These are phyloP conservation scores for Coemansia javaensis DNA, from an alignment of 192 early-diverging fungal genomes.

Conservation along the genomic window DNA sequence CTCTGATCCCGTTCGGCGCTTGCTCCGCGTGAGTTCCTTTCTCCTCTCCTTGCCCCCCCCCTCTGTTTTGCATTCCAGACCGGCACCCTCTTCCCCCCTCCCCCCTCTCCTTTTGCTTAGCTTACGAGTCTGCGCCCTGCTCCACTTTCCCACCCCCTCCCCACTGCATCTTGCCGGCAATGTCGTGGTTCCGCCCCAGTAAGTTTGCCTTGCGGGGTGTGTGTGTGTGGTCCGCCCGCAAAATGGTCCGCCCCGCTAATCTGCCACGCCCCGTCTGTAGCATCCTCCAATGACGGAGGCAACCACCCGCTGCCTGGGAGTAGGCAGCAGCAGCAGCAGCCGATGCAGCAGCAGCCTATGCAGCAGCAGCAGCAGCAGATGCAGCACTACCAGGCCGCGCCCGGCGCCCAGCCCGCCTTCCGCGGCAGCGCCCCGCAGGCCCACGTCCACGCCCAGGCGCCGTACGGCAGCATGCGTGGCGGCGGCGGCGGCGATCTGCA, in stretches of 20 bases:
- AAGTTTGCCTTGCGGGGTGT: too few relatives aligned
- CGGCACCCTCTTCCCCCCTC: too few relatives aligned
- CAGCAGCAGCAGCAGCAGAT: slow-evolving; percentile 13
- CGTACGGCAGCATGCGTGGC: slow-evolving; percentile 5
- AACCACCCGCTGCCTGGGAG: slow-evolving; percentile 16
- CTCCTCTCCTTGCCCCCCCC: too few relatives aligned
- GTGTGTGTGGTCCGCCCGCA: too few relatives aligned
- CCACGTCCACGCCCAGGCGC: slow-evolving; percentile 4
- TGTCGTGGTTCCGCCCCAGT: slow-evolving; percentile 51
- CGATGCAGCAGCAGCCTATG: slow-evolving; percentile 8
- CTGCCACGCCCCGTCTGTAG: background rate
- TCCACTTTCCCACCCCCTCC: too few relatives aligned
- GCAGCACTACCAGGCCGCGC: slow-evolving; percentile 8
- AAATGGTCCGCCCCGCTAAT: background rate
- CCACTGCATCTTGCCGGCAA: too few relatives aligned
- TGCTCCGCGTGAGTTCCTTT: too few relatives aligned
- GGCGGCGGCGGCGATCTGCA: slow-evolving; percentile 5
- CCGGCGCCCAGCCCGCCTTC: slow-evolving; percentile 8
- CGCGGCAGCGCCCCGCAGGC: slow-evolving; percentile 8
- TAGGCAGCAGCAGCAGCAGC: slow-evolving; percentile 29
- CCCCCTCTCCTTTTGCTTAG: too few relatives aligned
- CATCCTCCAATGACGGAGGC: slow-evolving; percentile 20
- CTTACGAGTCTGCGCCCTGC: too few relatives aligned
- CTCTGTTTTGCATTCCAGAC: too few relatives aligned
- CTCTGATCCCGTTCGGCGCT: too few relatives aligned